Evolutionary conservation across 805 yeast genomes (phyloP), one percentile per base, ranked within the genome.

Genomic region (Clavispora phyllophila): DNA sequence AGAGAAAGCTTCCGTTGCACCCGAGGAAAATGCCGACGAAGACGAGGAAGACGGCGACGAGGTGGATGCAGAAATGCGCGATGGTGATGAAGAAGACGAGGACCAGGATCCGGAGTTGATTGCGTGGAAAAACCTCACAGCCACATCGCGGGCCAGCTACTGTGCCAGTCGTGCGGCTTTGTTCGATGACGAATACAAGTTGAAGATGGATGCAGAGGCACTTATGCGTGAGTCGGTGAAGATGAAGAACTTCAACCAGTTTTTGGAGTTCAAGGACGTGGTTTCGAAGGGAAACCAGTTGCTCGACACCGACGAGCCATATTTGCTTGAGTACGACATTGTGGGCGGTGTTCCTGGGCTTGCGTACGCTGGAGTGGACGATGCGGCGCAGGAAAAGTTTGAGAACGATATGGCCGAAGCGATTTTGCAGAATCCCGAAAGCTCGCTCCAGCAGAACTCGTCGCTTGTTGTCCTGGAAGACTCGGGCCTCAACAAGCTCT

Each of bases 121-220:
- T 41, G 79, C 87, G 1, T 90, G 97, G 97, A 83, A 84, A 52
- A 77, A 78, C n/a, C 63, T 82, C 31, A 88, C 93, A 0, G 85
- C 96, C 0, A 83, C 83, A 47, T 76, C 84, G 0, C 68, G 96
- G 44, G 87, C 91, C 13, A 82, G 84, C 40, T 76, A 86, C 47
- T 82, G 96, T 55, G 63, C 79, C 20, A 73, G 75, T 43, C 74
- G 98, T 51, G 73, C 86, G 0, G 76, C 73, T 2, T 63, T 88
- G 37, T 89, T 91, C 56, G 67, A 66, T 29, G 76, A 74, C 17
- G 75, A 76, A 14, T 67, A 72, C 44, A 73, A 69, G 41, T 60
- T 90, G 7, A 84, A 85, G 47, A 62, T 72, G 12, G 81, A 87
- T 31, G 81, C 87, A 0, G 81, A 76, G 15, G 96, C 96, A 0